Percentiles rank a stretch among this genome's conserved stretches.
Evolutionary conservation across 2,329 filamentous ascomycete genomes (phyloP).

Genomic region (Cordyceps tenuipes): DNA sequence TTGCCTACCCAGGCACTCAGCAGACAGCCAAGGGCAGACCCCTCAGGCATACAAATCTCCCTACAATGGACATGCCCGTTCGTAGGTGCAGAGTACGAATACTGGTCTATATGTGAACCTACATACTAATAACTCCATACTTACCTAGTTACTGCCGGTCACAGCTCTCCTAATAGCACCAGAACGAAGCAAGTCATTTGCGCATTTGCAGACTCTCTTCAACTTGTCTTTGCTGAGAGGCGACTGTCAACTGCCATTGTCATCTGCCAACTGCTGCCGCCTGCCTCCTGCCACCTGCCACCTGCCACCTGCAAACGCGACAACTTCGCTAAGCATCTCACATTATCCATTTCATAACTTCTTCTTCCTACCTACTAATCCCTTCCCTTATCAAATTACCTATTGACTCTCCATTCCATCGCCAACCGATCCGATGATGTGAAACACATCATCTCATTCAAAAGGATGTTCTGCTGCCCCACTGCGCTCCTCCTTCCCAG

Average conservation of each 20-base stretch:
- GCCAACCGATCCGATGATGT: slow-evolving; percentile 1
- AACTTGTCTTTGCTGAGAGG: too few species aligned
- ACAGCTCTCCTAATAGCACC: not conserved
- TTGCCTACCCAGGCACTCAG: too few species aligned
- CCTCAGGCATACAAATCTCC: too few species aligned
- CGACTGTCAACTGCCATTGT: not conserved
- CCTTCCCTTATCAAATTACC: not conserved
- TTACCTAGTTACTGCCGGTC: not conserved
- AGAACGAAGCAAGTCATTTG: not conserved
- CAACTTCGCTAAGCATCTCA: too few species aligned
- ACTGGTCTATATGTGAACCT: too few species aligned
- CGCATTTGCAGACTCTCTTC: too few species aligned
- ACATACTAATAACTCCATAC: too few species aligned
- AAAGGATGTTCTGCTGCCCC: not conserved
- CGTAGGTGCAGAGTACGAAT: too few species aligned
- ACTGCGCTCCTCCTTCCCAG: not conserved
- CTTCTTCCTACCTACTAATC: not conserved
- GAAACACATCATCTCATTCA: not conserved
- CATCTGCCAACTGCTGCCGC: not conserved
- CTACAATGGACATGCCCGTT: too few species aligned
- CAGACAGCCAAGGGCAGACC: too few species aligned
- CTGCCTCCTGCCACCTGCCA: not conserved
- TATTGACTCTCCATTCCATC: not conserved
- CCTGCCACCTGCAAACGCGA: not conserved
- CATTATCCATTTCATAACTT: not conserved